A percentile compares a stretch with the other conserved stretches of the same genome.
These are phyloP conservation scores for Corymbia calophylla DNA, from an alignment of 441 rosid genomes.

Conservation along the genomic window DNA sequence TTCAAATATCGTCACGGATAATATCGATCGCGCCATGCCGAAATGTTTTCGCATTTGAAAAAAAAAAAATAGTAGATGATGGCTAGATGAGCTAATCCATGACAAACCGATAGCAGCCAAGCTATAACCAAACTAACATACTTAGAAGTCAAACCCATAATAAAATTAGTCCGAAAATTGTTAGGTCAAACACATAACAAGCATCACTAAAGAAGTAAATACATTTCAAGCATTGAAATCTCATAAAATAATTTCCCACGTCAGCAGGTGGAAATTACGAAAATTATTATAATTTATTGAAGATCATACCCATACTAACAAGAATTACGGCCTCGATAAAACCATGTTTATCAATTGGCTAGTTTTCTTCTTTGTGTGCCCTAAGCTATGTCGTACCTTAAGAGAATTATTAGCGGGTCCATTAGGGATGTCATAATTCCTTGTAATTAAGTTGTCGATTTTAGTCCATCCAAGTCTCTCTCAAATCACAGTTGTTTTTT, in stretches of 20 bases:
- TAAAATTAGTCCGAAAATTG: background rate
- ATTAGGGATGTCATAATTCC: background rate
- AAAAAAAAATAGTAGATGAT: background rate
- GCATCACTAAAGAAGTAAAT: background rate
- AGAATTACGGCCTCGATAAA: background rate
- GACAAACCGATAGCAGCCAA: background rate
- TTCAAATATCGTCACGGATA: rapidly evolving
- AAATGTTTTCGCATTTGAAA: background rate
- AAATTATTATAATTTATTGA: background rate
- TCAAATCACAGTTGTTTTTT: background rate
- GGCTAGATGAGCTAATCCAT: background rate
- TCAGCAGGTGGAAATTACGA: background rate
- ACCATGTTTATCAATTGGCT: background rate
- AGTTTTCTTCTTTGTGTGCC: background rate
- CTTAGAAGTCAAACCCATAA: background rate
- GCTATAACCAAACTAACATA: background rate
- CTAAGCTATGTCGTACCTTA: background rate
- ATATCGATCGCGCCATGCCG: background rate
- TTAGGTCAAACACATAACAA: background rate
- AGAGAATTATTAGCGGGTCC: background rate
- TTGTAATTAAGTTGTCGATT: background rate
- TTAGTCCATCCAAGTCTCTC: background rate
- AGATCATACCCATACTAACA: background rate
- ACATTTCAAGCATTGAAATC: background rate
- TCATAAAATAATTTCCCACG: background rate